Base-by-base conservation (phyloP, 805 yeast genomes). In the Komagataella populi region DNA sequence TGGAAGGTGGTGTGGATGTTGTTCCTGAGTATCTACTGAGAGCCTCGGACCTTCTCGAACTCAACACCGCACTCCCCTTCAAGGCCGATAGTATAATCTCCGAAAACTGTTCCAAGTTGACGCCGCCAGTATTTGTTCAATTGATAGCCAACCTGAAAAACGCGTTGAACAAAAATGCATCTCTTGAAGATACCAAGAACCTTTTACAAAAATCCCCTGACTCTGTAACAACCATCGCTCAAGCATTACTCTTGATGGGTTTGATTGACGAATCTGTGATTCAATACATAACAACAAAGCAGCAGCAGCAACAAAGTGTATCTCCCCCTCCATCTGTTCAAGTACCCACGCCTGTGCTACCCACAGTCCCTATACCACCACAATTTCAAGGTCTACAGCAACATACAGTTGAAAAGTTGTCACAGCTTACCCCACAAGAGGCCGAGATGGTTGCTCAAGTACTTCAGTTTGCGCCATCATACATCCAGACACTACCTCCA, bases 241-340 rank as follows among this genome's bases (percentile, higher is more conserved):
- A 85, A 61, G 85, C 89, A 2, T 68, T 85, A 55, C 66, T 85
- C 17, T 70, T 84, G 48, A 84, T 85, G 90, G 95, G 93, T 0
- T 72, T 85, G 46, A 78, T 85, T 20, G 86, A 84, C 61, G 71
- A 74, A 44, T 80, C 78, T 47, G 84, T 82, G n/a, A 54, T 55
- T 54, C 51, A 55, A 54, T 49, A 53, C 53, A 24, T 56, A 54
- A 52, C 55, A 53, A 44, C 54, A 54, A 52, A 52, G 47, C 57
- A 51, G 39, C 53, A 51, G 48, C 56, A 52, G 48, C 53, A 55
- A 50, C 51, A 45, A 36, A 50, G 51, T 20, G 53, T 55, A 30
- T 52, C 48, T 18, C 50, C 53, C 3, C 53, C 56, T 48, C 54
- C 59, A 46, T 20, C 20, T 20, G 52, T 52, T n/a, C 52, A 44